Base-by-base conservation (phyloP, 2,329 filamentous ascomycete species). In the Microthyrium microscopicum region DNA sequence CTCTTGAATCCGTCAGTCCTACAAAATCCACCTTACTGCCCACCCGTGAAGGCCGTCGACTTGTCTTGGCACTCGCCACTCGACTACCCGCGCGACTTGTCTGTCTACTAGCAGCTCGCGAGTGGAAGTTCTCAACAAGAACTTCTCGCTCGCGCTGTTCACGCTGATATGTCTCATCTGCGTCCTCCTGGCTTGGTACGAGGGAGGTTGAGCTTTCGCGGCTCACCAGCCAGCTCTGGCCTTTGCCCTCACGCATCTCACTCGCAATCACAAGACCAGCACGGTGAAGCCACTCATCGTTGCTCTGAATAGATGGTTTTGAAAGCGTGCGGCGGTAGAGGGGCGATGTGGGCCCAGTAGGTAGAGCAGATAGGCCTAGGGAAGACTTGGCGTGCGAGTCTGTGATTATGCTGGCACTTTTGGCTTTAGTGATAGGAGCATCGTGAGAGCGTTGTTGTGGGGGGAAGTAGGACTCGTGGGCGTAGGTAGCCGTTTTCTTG, bases 181-280 rank as follows among this genome's bases (percentile, higher is more conserved):
- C 17, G 22, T 50, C 42, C 5, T 55, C 52, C 29, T 46, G 20
- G n/a, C n/a, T n/a, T n/a, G n/a, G n/a, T n/a, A 61, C 58, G 3
- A 73, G 53, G 29, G 60, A 65, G 1, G 69, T 73, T 1, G 62
- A 64, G 39, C 62, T 69, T 40, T 68, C 63, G 18, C 67, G 56
- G 33, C 69, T 62, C 3, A 58, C 55, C 3, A 73, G 56, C 70
- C 70, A 74, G 35, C 62, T 64, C 44, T 73, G 69, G n/a, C 70
- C 70, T 42, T 74, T 73, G 37, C 62, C 62, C 42, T 74, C 69
- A 24, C 68, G 56, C 4, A 68, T 62, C 15, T 68, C 61, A 4
- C 65, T 62, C 2, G 68, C 64, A 4, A 73, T 62, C 0, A 63
- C 61, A 5, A 69, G 57, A 3, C 68, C 68, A 0, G 70, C 64